Base-by-base conservation (phyloP, 805 yeast genomes). In the Cyberlindnera veronae region DNA sequence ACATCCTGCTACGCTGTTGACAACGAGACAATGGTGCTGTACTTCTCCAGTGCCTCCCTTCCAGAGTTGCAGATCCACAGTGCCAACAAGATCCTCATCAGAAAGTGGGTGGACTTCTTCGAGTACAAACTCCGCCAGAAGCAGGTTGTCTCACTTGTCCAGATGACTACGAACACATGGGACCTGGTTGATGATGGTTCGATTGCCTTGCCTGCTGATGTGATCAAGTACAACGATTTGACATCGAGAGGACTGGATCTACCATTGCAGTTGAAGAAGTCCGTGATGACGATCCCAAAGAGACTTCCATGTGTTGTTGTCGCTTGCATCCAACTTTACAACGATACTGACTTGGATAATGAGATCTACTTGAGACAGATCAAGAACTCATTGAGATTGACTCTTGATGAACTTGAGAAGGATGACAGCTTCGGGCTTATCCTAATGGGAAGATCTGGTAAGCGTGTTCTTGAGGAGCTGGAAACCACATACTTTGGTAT, bases 121-220 rank as follows among this genome's bases (percentile, higher is more conserved):
- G 37, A 39, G 0, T 41, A 32, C 23, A 45, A 43, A n/a, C 22
- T 44, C 9, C 42, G 34, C 13, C 39, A 39, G 12, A 36, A 23
- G 7, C 41, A 29, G 27, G 40, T 16, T 14, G 38, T 63, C 7
- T 66, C 74, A 5, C 47, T 76, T 19, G 62, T 64, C 23, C 77
- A 76, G 50, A 56, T 77, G 45, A 71, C 83, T 1, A 64, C 72
- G 1, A 78, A 71, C 46, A 70, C 71, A 1, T 74, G 83, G 79
- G 54, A 54, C 9, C 46, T 71, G 9, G 51, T 75, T 7, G 56
- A 64, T 8, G 58, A 54, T 9, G 55, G 58, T 32, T 39, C 52
- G 12, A 43, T 62, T 7, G 29, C 41, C 13, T 49, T 72, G 2
- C 79, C 78, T 1, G 45, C 49, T 4, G 72, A 69, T 33, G 64